A percentile compares a stretch with the other conserved stretches of the same genome.
These are phyloP conservation scores for Xanthoconium stramineum DNA, from an alignment of 768 basidiomycete genomes.

Conservation along the genomic window DNA sequence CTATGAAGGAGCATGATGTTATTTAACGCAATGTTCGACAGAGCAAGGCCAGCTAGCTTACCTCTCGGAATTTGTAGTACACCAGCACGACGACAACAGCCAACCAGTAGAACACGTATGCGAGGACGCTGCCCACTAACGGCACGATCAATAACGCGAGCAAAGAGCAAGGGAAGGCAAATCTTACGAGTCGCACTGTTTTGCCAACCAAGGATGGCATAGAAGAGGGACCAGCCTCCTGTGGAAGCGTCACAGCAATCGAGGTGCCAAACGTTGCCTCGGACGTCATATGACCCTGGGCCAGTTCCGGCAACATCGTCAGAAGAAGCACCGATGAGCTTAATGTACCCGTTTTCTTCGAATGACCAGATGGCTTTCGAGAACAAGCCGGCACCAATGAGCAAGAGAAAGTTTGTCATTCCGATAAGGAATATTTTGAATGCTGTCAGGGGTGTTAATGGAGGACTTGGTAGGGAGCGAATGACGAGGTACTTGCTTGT, in stretches of 20 bases:
- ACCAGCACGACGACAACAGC: constrained; percentile 67
- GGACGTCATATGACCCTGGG: constrained; percentile 80
- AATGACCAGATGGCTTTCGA: constrained; percentile 73
- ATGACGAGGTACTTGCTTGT: constrained; percentile 45
- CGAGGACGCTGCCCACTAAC: constrained; percentile 71
- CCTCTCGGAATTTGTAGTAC: constrained; percentile 64
- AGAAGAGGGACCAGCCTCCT: constrained; percentile 78
- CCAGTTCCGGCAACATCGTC: constrained; percentile 70
- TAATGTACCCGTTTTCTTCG: constrained; percentile 63
- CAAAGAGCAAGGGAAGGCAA: not conserved
- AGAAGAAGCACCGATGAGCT: constrained; percentile 67
- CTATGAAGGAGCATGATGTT: constrained; percentile 29
- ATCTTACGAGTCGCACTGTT: constrained; percentile 69
- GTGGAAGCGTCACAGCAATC: constrained; percentile 71
- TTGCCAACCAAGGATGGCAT: constrained; percentile 84
- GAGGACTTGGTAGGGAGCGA: not conserved
- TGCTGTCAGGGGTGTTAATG: constrained; percentile 36
- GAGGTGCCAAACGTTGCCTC: constrained; percentile 85
- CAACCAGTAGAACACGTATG: constrained; percentile 93
- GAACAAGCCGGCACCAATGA: constrained; percentile 94
- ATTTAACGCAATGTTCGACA: not conserved
- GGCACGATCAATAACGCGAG: not conserved
- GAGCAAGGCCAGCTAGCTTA: constrained; percentile 14
- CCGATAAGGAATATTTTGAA: constrained; percentile 83
- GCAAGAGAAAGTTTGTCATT: constrained; percentile 89